phyloP scores from a whole-genome alignment of 164 flowering plant species.

The Liriodendron chinense region DNA sequence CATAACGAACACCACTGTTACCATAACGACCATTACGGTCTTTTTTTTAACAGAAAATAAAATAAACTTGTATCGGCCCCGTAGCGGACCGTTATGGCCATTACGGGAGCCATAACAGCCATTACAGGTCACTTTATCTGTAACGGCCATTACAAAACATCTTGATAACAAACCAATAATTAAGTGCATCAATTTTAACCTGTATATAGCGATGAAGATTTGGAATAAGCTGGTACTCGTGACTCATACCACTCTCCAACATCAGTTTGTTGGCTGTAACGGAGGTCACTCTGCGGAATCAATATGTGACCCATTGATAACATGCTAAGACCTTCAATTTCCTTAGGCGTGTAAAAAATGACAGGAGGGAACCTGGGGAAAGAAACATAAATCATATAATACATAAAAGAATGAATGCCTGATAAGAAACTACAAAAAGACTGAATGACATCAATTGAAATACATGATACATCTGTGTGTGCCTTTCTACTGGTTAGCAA shows the following conservation, averaged over 20 bases:
- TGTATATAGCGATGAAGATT: constrained; percentile 97
- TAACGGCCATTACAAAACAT: too few relatives aligned
- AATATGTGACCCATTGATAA: constrained; percentile 98
- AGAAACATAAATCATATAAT: neutral
- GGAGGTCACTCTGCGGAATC: constrained; percentile 97
- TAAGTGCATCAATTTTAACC: constrained; percentile 25
- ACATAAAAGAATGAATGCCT: neutral
- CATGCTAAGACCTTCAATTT: constrained; percentile 99
- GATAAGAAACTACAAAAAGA: too few relatives aligned
- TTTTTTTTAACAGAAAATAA: too few relatives aligned
- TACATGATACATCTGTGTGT: too few relatives aligned
- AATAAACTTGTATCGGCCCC: too few relatives aligned
- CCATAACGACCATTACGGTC: too few relatives aligned
- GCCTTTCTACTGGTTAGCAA: too few relatives aligned
- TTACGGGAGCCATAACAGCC: too few relatives aligned
- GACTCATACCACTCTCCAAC: constrained; percentile 99
- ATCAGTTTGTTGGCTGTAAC: constrained; percentile 97
- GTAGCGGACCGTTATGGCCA: too few relatives aligned
- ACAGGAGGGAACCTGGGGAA: constrained; percentile 89
- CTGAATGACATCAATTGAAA: neutral
- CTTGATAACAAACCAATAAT: neutral
- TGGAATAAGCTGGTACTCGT: constrained; percentile 96
- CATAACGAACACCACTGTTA: too few relatives aligned
- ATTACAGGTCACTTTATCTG: too few relatives aligned
- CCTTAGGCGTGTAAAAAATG: constrained; percentile 95